Base-by-base conservation (phyloP, 192 early-diverging fungal species). In the Umbelopsis vinacea region DNA sequence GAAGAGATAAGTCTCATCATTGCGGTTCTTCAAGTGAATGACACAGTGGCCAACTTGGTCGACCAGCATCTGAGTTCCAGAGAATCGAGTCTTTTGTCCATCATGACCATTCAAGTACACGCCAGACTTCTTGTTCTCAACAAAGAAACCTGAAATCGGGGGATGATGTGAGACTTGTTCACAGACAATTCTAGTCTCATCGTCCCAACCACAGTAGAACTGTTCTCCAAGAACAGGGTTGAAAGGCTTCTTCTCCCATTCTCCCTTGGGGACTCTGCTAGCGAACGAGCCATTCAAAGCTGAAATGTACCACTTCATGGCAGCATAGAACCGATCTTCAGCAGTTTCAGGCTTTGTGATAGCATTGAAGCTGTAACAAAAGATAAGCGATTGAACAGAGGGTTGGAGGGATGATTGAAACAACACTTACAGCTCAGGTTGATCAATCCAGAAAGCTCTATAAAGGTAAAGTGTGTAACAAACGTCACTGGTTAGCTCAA, bases 211-310 rank as follows among this genome's bases (percentile, higher is more conserved):
- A n/a, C 84, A 87, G 43, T 82, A 47, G 67, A 91, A 88, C 73
- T 87, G 86, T 73, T 92, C 91, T 66, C 91, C 91, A n/a, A 89
- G 78, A 38, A 89, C 85, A 11, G 83, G 88, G 69, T 89, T 88
- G 73, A 89, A 93, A 11, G 93, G 93, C 71, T 89, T 91, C 74
- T 93, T 93, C 71, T 94, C 93, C 75, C 83, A 87, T 66, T 81
- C 79, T 66, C 75, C 75, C 60, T 88, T 87, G 12, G 91, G 89
- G 33, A 88, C 84, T 67, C 92, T 88, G 55, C 84, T 88, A 55
- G 90, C 84, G 78, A 90, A 93, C 26, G 89, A 90, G 48, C 93
- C 93, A 60, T 92, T 91, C 26, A 94, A 82, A 37, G 92, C 90
- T 40, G 90, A 92, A 38, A 94, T 83, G 71, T 91, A 94, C 93